Evolutionary conservation across 352 stramenopile species (phyloP).

Genomic region (Phytophthora sansomeana): DNA sequence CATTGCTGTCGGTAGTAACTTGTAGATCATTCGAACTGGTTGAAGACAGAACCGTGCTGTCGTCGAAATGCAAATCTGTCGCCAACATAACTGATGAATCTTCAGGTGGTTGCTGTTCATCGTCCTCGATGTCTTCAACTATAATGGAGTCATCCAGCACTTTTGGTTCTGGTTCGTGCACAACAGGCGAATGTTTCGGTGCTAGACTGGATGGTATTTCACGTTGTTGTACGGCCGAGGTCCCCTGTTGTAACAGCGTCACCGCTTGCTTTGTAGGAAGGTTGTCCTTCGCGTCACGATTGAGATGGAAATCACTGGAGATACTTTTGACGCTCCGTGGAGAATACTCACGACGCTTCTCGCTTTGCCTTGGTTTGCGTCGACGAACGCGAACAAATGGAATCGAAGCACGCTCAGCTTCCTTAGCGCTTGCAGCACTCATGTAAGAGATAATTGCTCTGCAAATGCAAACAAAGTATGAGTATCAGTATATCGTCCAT

Average conservation of each 20-base stretch:
- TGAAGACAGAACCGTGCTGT: background rate
- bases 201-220: background rate
- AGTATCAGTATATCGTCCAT: conserved; percentile 6
- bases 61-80: background rate
- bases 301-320: background rate
- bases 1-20: background rate
- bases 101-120: background rate
- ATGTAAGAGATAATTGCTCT: conserved; percentile 49
- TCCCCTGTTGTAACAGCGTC: background rate
- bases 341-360: conserved; percentile 26
- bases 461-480: background rate
- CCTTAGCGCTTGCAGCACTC: conserved; percentile 22
- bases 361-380: conserved; percentile 34
- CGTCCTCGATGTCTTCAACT: conserved; percentile 39
- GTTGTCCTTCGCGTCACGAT: background rate
- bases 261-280: background rate
- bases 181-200: background rate
- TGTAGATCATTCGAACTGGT: background rate
- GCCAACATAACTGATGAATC: background rate
- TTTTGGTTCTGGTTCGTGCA: background rate
- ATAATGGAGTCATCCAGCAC: conserved; percentile 22
- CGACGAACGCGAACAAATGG: conserved; percentile 35
- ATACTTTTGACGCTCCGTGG: conserved; percentile 4
- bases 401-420: conserved; percentile 30
- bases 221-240: background rate